These are phyloP conservation scores for Solanum neorickii DNA, from an alignment of 257 asterid genomes.

Conservation along the genomic window DNA sequence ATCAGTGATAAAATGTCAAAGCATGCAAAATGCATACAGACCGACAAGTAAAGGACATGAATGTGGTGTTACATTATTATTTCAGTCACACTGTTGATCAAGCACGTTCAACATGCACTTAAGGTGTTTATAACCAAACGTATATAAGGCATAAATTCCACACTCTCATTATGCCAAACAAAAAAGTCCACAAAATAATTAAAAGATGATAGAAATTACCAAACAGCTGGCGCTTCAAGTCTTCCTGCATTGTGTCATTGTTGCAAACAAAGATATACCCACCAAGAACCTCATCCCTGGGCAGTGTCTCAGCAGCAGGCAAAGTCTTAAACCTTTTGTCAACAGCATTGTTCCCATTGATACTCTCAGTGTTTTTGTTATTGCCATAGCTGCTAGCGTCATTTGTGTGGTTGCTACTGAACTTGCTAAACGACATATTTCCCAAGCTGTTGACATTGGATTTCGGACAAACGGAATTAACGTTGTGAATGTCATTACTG, in stretches of 20 bases:
- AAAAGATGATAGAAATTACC: constrained; percentile 32
- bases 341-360: constrained; percentile 28
- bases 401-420: constrained; percentile 29
- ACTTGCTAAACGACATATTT: constrained; percentile 43
- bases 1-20: neutral
- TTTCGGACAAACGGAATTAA: constrained; percentile 51
- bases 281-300: constrained; percentile 88
- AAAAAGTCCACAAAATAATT: neutral
- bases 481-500: constrained; percentile 39
- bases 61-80: neutral
- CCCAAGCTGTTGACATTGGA: constrained; percentile 30
- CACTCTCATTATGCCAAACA: neutral
- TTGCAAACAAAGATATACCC: constrained; percentile 96
- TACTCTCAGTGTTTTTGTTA: constrained; percentile 32
- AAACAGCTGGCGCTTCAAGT: constrained; percentile 77
- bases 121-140: neutral
- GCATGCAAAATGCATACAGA: neutral
- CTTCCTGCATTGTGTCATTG: constrained; percentile 97
- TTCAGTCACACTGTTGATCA: neutral
- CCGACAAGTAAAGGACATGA: neutral
- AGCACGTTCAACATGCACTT: neutral
- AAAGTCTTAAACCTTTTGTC: constrained; percentile 93
- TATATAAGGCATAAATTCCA: neutral
- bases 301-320: constrained; percentile 90
- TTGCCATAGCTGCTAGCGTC: constrained; percentile 23